These are phyloP conservation scores for Vararia minispora DNA, from an alignment of 768 basidiomycete genomes.

Conservation along the genomic window DNA sequence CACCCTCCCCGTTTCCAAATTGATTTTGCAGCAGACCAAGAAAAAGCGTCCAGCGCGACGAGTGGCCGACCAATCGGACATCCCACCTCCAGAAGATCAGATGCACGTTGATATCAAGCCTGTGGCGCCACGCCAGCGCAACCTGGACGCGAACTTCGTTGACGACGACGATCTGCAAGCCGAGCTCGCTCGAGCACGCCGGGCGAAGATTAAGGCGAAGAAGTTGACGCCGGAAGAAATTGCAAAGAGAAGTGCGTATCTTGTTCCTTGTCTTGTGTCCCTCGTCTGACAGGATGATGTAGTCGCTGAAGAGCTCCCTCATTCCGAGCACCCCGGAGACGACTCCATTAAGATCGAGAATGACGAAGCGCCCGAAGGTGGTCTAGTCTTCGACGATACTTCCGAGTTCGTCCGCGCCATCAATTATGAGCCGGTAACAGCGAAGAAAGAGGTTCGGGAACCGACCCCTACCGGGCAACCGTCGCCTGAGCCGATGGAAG, in stretches of 20 bases:
- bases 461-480: slow-evolving; percentile 16
- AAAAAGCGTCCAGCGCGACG: slow-evolving; percentile 80
- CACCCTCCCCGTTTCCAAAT: background rate
- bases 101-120: slow-evolving; percentile 81
- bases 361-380: slow-evolving; percentile 36
- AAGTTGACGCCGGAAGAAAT: slow-evolving; percentile 76
- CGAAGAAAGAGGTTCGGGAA: slow-evolving; percentile 22
- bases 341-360: slow-evolving; percentile 37
- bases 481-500: slow-evolving; percentile 46
- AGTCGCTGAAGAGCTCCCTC: slow-evolving; percentile 58
- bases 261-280: background rate
- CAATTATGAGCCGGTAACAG: slow-evolving; percentile 44
- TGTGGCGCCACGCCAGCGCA: slow-evolving; percentile 52
- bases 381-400: slow-evolving; percentile 89
- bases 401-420: slow-evolving; percentile 92
- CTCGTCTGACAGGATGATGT: slow-evolving; percentile 6
- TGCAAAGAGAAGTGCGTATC: slow-evolving; percentile 56
- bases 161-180: slow-evolving; percentile 98
- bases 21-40: slow-evolving; percentile 52
- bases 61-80: slow-evolving; percentile 42
- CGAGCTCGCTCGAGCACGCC: slow-evolving; percentile 75
- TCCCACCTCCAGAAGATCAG: slow-evolving; percentile 29
- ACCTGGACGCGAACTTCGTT: slow-evolving; percentile 83
- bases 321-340: slow-evolving; percentile 34
- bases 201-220: slow-evolving; percentile 69